phyloP scores from a whole-genome alignment of 2,329 filamentous ascomycete genomes.

The Claviceps citrina region DNA sequence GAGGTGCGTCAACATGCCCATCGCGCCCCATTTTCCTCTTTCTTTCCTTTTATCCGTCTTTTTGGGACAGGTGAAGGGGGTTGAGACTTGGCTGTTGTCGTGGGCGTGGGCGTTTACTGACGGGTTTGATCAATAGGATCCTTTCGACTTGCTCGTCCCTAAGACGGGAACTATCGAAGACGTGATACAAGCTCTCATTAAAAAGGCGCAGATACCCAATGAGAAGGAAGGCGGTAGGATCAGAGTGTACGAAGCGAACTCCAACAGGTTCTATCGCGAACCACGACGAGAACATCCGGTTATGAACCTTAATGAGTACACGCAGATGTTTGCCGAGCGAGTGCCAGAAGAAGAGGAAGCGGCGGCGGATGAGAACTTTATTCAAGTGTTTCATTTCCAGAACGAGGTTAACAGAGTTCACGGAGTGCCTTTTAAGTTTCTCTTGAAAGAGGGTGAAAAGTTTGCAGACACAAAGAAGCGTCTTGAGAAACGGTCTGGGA shows the following conservation, averaged over 20 bases:
- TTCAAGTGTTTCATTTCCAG: constrained; percentile 85
- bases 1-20: constrained; percentile 38
- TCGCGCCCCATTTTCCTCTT: background rate
- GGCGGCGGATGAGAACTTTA: constrained; percentile 40
- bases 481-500: constrained; percentile 78
- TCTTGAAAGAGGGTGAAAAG: constrained; percentile 69
- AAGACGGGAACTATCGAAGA: constrained; percentile 74
- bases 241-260: constrained; percentile 69
- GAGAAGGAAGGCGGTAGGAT: constrained; percentile 56
- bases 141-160: constrained; percentile 67
- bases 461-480: constrained; percentile 90
- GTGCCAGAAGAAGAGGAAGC: constrained; percentile 60
- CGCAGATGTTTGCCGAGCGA: constrained; percentile 64
- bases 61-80: no score
- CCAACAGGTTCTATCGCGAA: constrained; percentile 70
- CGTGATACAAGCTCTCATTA: constrained; percentile 58
- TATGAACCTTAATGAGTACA: constrained; percentile 74
- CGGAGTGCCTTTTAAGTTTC: constrained; percentile 80
- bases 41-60: background rate
- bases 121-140: constrained; percentile 37
- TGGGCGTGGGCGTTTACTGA: background rate
- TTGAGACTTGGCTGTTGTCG: no score
- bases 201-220: constrained; percentile 65
- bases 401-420: constrained; percentile 72
- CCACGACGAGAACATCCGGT: constrained; percentile 56